Base-by-base conservation (phyloP, 1,139 yeast species). In the Pichia sp. region DNA sequence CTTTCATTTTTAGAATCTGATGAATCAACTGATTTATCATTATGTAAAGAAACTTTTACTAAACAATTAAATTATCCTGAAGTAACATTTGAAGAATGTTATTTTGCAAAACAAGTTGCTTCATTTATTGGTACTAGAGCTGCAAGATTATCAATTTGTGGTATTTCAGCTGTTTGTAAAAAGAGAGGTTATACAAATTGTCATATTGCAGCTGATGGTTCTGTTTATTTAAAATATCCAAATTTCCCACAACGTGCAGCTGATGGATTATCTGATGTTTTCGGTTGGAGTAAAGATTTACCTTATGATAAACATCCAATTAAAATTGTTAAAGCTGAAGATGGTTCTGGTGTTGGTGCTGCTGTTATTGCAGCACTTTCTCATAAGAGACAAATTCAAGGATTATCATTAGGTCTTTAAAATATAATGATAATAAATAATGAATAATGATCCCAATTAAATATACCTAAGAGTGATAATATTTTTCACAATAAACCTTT, bases 331-430 rank as follows among this genome's bases (percentile, higher is more conserved):
- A 85, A 89, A 51, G 97, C 98, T 54, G 96, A 90, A 71, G 98
- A 92, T 71, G 99, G 98, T 60, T 84, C 95, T 45, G 98, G 98
- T 73, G 97, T 87, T 42, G 98, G 98, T 65, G 98, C 98, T 49
- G 98, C 97, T 47, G 79, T 92, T 59, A 92, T 92, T 71, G 97
- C 98, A 50, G 97, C 97, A 42, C 78, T 92, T 68, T 85, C 97
- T 47, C 79, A 84, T 66, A 73, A 79, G 67, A 83, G 98, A 73
- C 73, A 84, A 62, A 72, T 72, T 49, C 73, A 76, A 53, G 94
- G 94, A 44, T 71, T 78, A 60, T 81, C 94, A 53, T 87, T 89
- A 51, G 97, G 97, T 65, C 67, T 76, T 27, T 59, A 57, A 46
- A 29, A 41, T 33, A 18, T 18, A 18, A 18, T 18, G 18, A 18